Evolutionary conservation across 2,329 filamentous ascomycete species (phyloP).

Genomic region (Colletotrichum tamarilloi): DNA sequence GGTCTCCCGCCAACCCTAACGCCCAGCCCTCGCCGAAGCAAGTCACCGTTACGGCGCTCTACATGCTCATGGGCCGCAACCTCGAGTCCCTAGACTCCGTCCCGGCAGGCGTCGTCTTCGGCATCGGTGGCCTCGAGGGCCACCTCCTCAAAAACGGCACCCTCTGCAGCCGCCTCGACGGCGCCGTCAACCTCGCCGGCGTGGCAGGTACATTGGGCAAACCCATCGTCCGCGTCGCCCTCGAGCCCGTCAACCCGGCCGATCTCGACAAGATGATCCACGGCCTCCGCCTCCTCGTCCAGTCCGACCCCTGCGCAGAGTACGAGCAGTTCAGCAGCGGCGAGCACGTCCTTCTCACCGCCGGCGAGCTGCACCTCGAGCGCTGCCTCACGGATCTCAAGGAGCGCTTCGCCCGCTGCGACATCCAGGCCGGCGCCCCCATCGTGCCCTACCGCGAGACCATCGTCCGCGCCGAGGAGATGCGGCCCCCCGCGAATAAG

Average conservation of each 20-base stretch:
- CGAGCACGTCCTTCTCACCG: slow-evolving; percentile 94
- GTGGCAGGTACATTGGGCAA: slow-evolving; percentile 78
- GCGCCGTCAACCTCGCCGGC: slow-evolving; percentile 90
- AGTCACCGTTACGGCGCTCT: slow-evolving; percentile 86
- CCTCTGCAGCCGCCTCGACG: slow-evolving; percentile 86
- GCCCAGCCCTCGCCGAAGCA: slow-evolving; percentile 80
- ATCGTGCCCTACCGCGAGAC: slow-evolving; percentile 97
- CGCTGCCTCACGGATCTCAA: slow-evolving; percentile 92
- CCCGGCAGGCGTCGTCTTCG: slow-evolving; percentile 94
- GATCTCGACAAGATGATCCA: slow-evolving; percentile 96
- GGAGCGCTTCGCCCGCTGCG: slow-evolving; percentile 92
- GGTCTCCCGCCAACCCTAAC: slow-evolving; percentile 82
- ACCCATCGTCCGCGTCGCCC: slow-evolving; percentile 93
- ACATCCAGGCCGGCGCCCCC: slow-evolving; percentile 92
- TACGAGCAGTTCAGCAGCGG: slow-evolving; percentile 94
- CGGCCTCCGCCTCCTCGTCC: slow-evolving; percentile 86
- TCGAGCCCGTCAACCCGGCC: slow-evolving; percentile 91
- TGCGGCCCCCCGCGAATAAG: slow-evolving; percentile 88
- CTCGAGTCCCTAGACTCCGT: slow-evolving; percentile 86
- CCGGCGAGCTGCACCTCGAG: slow-evolving; percentile 94
- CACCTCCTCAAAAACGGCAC: slow-evolving; percentile 97
- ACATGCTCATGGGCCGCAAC: slow-evolving; percentile 94
- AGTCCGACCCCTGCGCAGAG: slow-evolving; percentile 94
- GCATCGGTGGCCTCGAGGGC: slow-evolving; percentile 91
- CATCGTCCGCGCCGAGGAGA: slow-evolving; percentile 87